Evolutionary conservation across 192 early-diverging fungal genomes (phyloP), one percentile per base, ranked within the genome.

Genomic region (Coemansia sp.): DNA sequence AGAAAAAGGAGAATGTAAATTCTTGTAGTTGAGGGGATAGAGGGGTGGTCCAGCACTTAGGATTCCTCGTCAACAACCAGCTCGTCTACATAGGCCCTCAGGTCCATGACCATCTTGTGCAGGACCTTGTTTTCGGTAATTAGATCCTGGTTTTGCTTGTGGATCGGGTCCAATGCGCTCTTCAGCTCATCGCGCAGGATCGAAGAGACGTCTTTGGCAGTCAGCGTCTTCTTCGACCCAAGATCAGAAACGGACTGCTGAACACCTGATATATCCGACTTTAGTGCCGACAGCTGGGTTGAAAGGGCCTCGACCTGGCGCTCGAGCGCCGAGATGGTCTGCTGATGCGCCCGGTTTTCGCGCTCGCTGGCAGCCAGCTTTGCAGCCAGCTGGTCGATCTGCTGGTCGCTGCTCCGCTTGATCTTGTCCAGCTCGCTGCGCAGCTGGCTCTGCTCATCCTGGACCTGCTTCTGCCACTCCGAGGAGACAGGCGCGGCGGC

Each of bases 21-120:
- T n/a, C n/a, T n/a, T n/a, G n/a, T n/a, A n/a, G n/a, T n/a, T n/a
- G n/a, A n/a, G n/a, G n/a, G n/a, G n/a, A n/a, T n/a, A n/a, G n/a
- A n/a, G n/a, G n/a, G n/a, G n/a, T n/a, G n/a, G n/a, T n/a, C n/a
- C n/a, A n/a, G n/a, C n/a, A n/a, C 35, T 45, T 7, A 28, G 36
- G 61, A 36, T 32, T 75, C 64, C 13, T 81, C 78, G 14, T 81
- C 78, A 23, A 81, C 78, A 25, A 75, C 72, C 49, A 81, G 69
- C 58, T 81, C 78, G 30, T 81, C 78, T 3, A 81, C 69, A 25
- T 81, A 81, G 10, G 54, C 35, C 6, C 72, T 51, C 25, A 81
- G 56, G n/a, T 68, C 69, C 29, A 6, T 48, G 48, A 81, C 68
- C 62, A 68, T 72, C 64, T 74, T 68, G 61, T 72, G 61, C 30